phyloP scores from a whole-genome alignment of 768 basidiomycete species.

The Boletellus emodensis region DNA sequence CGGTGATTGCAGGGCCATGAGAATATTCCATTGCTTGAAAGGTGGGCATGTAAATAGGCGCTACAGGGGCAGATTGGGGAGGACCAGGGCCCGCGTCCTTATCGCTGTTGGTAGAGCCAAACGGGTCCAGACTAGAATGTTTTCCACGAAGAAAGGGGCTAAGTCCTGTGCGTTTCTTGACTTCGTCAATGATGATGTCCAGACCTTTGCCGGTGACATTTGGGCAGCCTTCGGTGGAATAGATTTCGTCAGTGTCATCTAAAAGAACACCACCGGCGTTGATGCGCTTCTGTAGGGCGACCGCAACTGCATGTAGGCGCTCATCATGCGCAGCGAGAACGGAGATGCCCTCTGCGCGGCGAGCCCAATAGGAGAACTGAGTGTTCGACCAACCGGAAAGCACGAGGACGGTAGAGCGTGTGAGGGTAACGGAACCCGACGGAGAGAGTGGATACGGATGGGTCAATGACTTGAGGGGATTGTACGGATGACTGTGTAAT shows the following conservation, averaged over 20 bases:
- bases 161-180: constrained; percentile 45
- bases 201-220: constrained; percentile 48
- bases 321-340: constrained; percentile 41
- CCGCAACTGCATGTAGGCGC: constrained; percentile 38
- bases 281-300: constrained; percentile 41
- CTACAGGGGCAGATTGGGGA: constrained; percentile 19
- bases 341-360: constrained; percentile 46
- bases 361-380: constrained; percentile 54
- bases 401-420: constrained; percentile 44
- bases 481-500: constrained; percentile 49
- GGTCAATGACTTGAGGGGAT: constrained; percentile 45
- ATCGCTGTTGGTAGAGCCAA: constrained; percentile 38
- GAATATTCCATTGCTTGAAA: constrained; percentile 38
- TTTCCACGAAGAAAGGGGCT: constrained; percentile 50
- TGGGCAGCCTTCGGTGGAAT: constrained; percentile 33
- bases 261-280: constrained; percentile 31
- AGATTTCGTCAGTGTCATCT: constrained; percentile 24
- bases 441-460: constrained; percentile 39
- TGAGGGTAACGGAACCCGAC: constrained; percentile 42
- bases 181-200: constrained; percentile 44
- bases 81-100: constrained; percentile 31
- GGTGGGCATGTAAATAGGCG: constrained; percentile 39
- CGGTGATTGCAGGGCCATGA: constrained; percentile 32
- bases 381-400: constrained; percentile 53
- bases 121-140: constrained; percentile 48